Conservation (phyloP, 1,284 basidiomycete genomes). For the Moniliophthora roreri region DNA sequence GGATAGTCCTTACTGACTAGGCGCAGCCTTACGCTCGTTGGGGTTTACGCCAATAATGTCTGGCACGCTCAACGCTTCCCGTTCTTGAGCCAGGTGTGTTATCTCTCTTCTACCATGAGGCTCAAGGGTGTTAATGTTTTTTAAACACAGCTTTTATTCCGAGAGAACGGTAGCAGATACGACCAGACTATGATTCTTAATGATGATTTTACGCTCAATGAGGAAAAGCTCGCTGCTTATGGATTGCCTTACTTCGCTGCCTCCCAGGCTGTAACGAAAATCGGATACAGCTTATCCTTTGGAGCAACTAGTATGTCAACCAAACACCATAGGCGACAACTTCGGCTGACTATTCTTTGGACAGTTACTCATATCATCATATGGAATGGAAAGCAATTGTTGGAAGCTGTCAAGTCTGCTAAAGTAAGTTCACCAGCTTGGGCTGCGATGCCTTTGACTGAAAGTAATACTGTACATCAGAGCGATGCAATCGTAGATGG, state of each 20-base stretch:
- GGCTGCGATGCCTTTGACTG: slow-evolving; percentile 7
- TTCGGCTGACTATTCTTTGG: background rate
- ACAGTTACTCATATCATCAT: slow-evolving; percentile 45
- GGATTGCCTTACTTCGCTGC: slow-evolving; percentile 46
- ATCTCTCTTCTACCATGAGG: slow-evolving; percentile 23
- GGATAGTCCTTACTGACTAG: background rate
- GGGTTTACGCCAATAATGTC: slow-evolving; percentile 33
- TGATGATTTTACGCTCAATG: slow-evolving; percentile 43
- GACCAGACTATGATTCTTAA: slow-evolving; percentile 31
- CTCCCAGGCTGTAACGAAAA: slow-evolving; percentile 39
- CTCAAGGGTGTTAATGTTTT: slow-evolving; percentile 8
- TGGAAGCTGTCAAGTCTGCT: slow-evolving; percentile 36
- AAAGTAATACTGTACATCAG: too few relatives aligned
- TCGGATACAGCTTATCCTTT: slow-evolving; percentile 38
- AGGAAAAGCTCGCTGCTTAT: slow-evolving; percentile 34
- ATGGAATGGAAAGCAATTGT: slow-evolving; percentile 51
- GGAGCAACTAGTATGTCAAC: slow-evolving; percentile 32
- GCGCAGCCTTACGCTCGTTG: slow-evolving; percentile 30
- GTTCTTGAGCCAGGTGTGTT: slow-evolving; percentile 46
- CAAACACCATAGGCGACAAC: background rate
- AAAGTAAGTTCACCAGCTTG: slow-evolving; percentile 24
- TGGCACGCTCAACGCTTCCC: slow-evolving; percentile 48
- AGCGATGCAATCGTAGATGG: slow-evolving; percentile 39
- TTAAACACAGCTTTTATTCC: slow-evolving; percentile 33
- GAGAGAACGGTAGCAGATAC: slow-evolving; percentile 32